These are phyloP conservation scores for Coleophoma cylindrospora DNA, from an alignment of 2,329 filamentous ascomycete genomes.

Conservation along the genomic window DNA sequence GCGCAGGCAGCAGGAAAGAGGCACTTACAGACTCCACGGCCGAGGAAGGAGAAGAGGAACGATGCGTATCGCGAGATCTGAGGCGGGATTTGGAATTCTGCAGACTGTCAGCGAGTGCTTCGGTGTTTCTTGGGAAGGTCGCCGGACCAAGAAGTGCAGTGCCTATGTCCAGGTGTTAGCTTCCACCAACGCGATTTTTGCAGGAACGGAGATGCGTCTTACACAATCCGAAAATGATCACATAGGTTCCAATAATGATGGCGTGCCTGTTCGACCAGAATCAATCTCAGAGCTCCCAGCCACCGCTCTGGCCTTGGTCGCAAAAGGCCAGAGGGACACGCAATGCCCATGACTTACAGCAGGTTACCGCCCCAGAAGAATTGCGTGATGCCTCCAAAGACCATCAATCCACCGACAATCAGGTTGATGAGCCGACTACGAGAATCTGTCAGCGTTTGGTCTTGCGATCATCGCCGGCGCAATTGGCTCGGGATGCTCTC, in stretches of 20 bases:
- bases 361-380: constrained; percentile 44
- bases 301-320: not conserved
- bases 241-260: constrained; percentile 78
- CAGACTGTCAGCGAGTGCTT: not conserved
- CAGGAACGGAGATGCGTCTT: constrained; percentile 29
- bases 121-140: not conserved
- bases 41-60: constrained; percentile 96
- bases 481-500: constrained; percentile 7
- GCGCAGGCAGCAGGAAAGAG: not conserved
- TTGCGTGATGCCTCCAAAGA: constrained; percentile 75
- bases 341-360: not conserved
- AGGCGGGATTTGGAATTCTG: constrained; percentile 91
- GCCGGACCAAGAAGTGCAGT: constrained; percentile 59
- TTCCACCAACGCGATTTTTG: not conserved
- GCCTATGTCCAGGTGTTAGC: constrained; percentile 33
- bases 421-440: constrained; percentile 90
- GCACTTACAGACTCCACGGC: constrained; percentile 84
- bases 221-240: constrained; percentile 88
- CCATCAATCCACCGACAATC: constrained; percentile 78
- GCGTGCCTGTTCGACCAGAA: constrained; percentile 46
- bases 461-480: constrained; percentile 5
- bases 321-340: constrained; percentile 6
- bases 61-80: constrained; percentile 91
- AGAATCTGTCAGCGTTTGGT: constrained; percentile 22
- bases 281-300: too few species aligned